These are phyloP conservation scores for Yamadazyma takamatsuzukensis DNA, from an alignment of 805 yeast species.

Conservation along the genomic window DNA sequence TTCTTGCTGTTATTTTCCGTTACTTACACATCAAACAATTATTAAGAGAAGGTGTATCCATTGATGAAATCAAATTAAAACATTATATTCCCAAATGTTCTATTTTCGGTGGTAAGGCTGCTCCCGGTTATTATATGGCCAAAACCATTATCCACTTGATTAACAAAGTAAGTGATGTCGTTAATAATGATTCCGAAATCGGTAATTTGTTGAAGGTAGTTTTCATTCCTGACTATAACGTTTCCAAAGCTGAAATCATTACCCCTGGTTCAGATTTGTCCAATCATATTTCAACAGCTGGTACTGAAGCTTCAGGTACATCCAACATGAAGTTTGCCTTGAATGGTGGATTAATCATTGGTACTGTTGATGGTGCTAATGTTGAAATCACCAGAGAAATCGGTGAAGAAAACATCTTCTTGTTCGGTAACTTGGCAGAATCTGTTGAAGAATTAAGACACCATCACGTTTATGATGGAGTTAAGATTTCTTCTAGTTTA, in stretches of 20 bases:
- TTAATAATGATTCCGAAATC: constrained; percentile 73
- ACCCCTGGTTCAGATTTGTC: constrained; percentile 87
- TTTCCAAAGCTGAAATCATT: constrained; percentile 88
- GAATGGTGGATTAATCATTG: constrained; percentile 91
- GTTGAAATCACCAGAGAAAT: constrained; percentile 92
- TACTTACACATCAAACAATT: constrained; percentile 73
- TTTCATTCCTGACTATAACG: constrained; percentile 89
- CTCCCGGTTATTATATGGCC: constrained; percentile 98
- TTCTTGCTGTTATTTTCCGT: constrained; percentile 83
- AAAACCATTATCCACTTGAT: constrained; percentile 83
- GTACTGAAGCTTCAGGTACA: constrained; percentile 96
- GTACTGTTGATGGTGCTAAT: constrained; percentile 96
- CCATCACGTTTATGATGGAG: constrained; percentile 62
- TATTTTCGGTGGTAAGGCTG: constrained; percentile 91
- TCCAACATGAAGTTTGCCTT: constrained; percentile 93
- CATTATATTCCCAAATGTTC: constrained; percentile 71
- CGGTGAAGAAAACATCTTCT: constrained; percentile 88
- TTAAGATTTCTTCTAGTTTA: constrained; percentile 57
- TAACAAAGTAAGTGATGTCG: constrained; percentile 75
- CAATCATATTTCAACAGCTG: constrained; percentile 95
- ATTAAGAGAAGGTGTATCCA: constrained; percentile 43
- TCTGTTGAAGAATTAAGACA: constrained; percentile 83
- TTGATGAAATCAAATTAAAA: constrained; percentile 51
- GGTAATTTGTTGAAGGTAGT: constrained; percentile 79
- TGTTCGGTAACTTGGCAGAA: constrained; percentile 88